Evolutionary conservation across 345 rosid species (phyloP), one percentile per base, ranked within the genome.

Genomic region (Geranium brycei): DNA sequence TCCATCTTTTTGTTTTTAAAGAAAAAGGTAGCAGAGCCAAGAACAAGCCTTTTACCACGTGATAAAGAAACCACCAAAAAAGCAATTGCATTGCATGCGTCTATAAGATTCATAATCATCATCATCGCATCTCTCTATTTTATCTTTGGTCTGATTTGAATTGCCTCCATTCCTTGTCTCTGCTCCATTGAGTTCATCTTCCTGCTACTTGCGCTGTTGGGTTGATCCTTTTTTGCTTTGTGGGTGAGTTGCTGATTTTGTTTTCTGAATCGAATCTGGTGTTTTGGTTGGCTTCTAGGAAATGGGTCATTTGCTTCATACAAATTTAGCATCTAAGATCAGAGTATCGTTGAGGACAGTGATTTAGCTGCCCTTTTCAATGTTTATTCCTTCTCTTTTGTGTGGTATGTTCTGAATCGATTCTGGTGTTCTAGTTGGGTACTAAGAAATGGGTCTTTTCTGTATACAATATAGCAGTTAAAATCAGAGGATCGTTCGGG

Each of bases 31-130:
- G 59, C 10, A 60, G 62, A 41, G 67, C 67, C 65, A 60, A 51
- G 73, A 69, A 61, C 63, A 62, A 68, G 75, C 65, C 84, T 79
- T 84, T 87, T 79, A 84, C 98, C 28, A 92, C 98, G 93, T 92
- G 98, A 86, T 84, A 84, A 79, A 78, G 93, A 86, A 85, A 78
- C 71, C 95, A 76, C 82, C 77, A 23, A 79, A 85, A 86, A 82
- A 86, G 82, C 75, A 47, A 73, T 89, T 89, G 96, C 98, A 73
- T 89, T 89, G 96, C 98, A 87, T 92, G 98, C 96, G 91, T 90
- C 90, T 84, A 82, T 75, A 75, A 85, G 83, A 83, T 74, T 76
- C 87, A 70, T 72, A 80, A 67, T 68, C 85, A 63, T 66, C 83
- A 65, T 32, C 73, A 58, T 35, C 60, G 47, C 47, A 17, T 31